A percentile compares a stretch with the other conserved stretches of the same genome.
Conservation (phyloP, 163 green algal species). For the Chloromonas sp. region DNA sequence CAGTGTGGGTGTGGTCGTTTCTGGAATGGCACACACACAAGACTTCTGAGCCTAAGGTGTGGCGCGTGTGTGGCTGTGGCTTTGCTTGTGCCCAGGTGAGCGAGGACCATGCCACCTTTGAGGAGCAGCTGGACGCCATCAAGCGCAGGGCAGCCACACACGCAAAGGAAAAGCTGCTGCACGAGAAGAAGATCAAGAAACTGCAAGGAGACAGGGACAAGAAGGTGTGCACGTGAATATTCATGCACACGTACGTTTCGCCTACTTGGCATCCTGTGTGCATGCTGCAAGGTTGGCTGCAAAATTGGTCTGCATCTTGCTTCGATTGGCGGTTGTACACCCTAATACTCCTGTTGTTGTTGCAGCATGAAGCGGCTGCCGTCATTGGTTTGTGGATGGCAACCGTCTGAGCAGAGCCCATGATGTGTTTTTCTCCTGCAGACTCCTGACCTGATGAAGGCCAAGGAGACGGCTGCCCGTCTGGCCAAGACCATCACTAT, state of each 20-base stretch:
- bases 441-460: conserved; percentile 52
- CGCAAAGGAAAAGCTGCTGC: conserved; percentile 57
- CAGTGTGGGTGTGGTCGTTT: not conserved
- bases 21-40: too few species aligned
- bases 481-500: conserved; percentile 38
- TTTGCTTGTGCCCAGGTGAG: not conserved
- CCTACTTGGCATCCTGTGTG: not conserved
- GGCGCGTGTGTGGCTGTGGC: not conserved
- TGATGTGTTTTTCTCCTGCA: conserved; percentile 13
- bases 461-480: conserved; percentile 64
- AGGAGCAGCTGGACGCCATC: conserved; percentile 16
- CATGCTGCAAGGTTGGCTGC: not conserved
- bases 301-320: not conserved
- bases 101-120: conserved; percentile 14
- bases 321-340: too few species aligned
- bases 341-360: not conserved
- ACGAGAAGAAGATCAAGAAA: conserved; percentile 73
- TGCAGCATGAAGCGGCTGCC: too few species aligned
- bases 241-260: not conserved
- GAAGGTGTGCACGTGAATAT: conserved; percentile 33
- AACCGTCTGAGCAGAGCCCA: too few species aligned
- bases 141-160: conserved; percentile 10
- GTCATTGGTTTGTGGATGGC: too few species aligned
- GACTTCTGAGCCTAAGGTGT: too few species aligned
- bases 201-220: conserved; percentile 62